Conservation (phyloP, 768 basidiomycete species). For the Dictyophora rubrovolvata region DNA sequence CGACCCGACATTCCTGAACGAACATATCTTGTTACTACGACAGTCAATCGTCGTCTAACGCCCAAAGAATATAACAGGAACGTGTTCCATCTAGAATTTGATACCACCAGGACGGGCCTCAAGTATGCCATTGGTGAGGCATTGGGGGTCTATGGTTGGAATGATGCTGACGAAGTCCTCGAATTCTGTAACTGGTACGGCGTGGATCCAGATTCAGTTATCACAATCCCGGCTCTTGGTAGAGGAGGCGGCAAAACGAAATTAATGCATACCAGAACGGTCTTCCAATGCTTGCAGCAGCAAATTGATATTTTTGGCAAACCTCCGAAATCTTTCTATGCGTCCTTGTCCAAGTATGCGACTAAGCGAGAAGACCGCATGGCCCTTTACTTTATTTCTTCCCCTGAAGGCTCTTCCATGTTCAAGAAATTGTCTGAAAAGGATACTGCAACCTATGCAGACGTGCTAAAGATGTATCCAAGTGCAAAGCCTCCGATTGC, state of each 20-base stretch:
- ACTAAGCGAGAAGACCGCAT: conserved; percentile 58
- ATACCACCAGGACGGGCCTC: conserved; percentile 83
- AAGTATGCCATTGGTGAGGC: conserved; percentile 96
- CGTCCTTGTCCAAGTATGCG: conserved; percentile 73
- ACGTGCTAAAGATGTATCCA: conserved; percentile 65
- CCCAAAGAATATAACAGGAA: conserved; percentile 95
- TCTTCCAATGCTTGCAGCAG: conserved; percentile 91
- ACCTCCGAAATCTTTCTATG: conserved; percentile 93
- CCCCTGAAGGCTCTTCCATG: conserved; percentile 80
- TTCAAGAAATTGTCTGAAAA: conserved; percentile 96
- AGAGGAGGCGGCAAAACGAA: conserved; percentile 37
- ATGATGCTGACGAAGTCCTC: conserved; percentile 77
- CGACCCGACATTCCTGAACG: conserved; percentile 83
- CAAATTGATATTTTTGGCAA: conserved; percentile 94
- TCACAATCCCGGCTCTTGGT: conserved; percentile 65
- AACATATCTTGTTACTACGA: conserved; percentile 88
- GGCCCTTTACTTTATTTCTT: conserved; percentile 83
- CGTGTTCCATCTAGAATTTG: conserved; percentile 97
- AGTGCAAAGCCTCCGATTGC: conserved; percentile 79
- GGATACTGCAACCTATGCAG: conserved; percentile 90
- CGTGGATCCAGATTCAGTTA: conserved; percentile 63
- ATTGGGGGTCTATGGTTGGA: conserved; percentile 96
- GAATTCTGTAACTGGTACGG: conserved; percentile 93
- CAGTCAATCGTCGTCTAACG: conserved; percentile 89
- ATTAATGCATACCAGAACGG: conserved; percentile 83